These are phyloP conservation scores for Plicaturopsis crispa DNA, from an alignment of 768 basidiomycete species.

Conservation along the genomic window DNA sequence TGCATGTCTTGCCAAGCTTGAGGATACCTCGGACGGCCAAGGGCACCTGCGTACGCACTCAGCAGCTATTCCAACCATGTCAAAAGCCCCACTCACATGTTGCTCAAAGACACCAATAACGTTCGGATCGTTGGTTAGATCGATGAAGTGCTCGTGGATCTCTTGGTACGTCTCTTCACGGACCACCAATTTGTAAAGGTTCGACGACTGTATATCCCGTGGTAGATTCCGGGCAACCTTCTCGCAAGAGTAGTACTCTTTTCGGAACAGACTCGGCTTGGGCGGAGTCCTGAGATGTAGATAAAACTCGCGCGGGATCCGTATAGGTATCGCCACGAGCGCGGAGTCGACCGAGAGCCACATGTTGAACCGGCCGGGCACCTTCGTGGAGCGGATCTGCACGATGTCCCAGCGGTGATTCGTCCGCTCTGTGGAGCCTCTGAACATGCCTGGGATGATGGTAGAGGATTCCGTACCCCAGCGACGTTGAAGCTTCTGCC, in stretches of 20 bases:
- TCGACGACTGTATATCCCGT: constrained; percentile 62
- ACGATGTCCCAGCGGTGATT: constrained; percentile 86
- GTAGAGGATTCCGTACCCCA: constrained; percentile 26
- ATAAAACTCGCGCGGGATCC: constrained; percentile 90
- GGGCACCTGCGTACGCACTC: constrained; percentile 50
- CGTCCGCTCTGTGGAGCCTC: constrained; percentile 45
- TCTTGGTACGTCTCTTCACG: constrained; percentile 79
- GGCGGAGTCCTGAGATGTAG: constrained; percentile 76
- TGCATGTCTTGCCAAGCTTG: constrained; percentile 78
- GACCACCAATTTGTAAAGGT: constrained; percentile 80
- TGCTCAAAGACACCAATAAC: constrained; percentile 93
- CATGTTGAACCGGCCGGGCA: constrained; percentile 74
- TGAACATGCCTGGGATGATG: constrained; percentile 70
- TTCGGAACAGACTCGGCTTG: constrained; percentile 57
- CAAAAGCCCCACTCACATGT: constrained; percentile 46
- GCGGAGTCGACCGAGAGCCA: constrained; percentile 84
- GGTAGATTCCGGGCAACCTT: constrained; percentile 76
- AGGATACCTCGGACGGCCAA: constrained; percentile 75
- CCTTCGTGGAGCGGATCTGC: constrained; percentile 75
- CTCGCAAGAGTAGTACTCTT: constrained; percentile 61
- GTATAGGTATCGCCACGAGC: constrained; percentile 72
- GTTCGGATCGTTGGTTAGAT: constrained; percentile 88
- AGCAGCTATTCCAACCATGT: neutral
- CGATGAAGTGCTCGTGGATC: constrained; percentile 86
- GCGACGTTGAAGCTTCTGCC: constrained; percentile 41